These are phyloP conservation scores for Populus hybrid DNA, from an alignment of 441 rosid species.

Conservation along the genomic window DNA sequence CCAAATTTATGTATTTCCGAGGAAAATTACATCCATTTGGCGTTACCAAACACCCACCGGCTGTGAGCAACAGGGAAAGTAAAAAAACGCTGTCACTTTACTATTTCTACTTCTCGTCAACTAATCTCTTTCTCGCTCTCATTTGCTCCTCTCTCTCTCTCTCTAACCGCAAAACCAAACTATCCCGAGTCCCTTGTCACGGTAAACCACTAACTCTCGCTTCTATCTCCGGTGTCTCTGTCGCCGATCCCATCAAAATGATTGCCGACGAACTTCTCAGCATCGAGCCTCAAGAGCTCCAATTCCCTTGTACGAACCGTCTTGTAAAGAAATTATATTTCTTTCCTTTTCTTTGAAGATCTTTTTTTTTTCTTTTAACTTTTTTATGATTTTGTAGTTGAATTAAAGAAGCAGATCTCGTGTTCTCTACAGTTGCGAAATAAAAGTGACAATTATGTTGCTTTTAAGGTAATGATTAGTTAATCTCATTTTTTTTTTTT, in stretches of 20 bases:
- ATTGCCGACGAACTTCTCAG: conserved; percentile 58
- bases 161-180: background rate
- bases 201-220: conserved; percentile 1
- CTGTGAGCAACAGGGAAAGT: background rate
- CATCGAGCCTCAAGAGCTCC: conserved; percentile 82
- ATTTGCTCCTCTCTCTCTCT: background rate
- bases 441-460: conserved; percentile 63
- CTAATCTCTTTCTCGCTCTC: background rate
- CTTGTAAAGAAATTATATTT: background rate
- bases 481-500: background rate
- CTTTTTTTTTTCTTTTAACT: conserved; percentile 1
- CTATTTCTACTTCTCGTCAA: conserved; percentile 2
- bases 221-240: conserved; percentile 5
- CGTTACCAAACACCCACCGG: background rate
- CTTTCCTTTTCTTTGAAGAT: conserved; percentile 13
- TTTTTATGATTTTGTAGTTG: conserved; percentile 41
- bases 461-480: conserved; percentile 54
- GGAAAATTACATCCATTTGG: no score
- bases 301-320: conserved; percentile 57
- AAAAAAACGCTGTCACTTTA: conserved; percentile 5
- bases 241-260: conserved; percentile 38
- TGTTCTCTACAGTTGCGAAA: conserved; percentile 65
- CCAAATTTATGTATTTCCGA: no score
- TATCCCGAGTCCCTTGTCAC: background rate
- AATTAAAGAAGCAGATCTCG: conserved; percentile 81